These are phyloP conservation scores for Raphanus hybrid DNA, from an alignment of 441 rosid species.

Conservation along the genomic window DNA sequence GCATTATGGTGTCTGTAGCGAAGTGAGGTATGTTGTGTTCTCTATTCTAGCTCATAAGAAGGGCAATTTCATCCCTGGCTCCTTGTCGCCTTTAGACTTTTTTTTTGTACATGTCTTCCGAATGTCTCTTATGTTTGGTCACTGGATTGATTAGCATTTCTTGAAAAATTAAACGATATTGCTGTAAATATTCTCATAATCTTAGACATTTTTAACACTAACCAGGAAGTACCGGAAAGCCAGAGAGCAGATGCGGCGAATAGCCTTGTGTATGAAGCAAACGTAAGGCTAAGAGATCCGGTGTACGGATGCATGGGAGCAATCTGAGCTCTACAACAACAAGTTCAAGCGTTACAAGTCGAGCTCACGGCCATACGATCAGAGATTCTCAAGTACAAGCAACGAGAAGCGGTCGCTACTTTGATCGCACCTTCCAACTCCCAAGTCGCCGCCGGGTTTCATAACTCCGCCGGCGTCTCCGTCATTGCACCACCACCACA, in stretches of 20 bases:
- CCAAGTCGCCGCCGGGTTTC: slow-evolving; percentile 52
- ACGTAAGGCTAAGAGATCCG: no score
- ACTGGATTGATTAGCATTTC: slow-evolving; percentile 11
- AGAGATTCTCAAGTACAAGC: no score
- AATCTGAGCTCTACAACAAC: no score
- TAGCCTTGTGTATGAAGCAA: slow-evolving; percentile 65
- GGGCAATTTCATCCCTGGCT: slow-evolving; percentile 15
- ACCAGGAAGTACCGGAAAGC: slow-evolving; percentile 52
- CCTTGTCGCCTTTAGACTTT: background rate
- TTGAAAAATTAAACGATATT: background rate
- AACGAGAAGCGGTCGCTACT: slow-evolving; percentile 4
- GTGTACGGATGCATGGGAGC: no score
- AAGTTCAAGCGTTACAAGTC: no score
- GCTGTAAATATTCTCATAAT: no score
- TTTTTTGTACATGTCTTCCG: background rate
- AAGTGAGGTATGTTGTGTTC: slow-evolving; percentile 58
- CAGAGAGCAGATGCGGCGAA: slow-evolving; percentile 73
- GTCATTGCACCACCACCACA: slow-evolving; percentile 54
- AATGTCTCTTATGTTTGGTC: slow-evolving; percentile 18
- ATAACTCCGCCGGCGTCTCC: slow-evolving; percentile 61
- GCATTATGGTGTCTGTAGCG: slow-evolving; percentile 65
- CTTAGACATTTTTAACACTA: no score
- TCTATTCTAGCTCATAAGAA: slow-evolving; percentile 32
- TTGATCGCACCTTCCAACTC: slow-evolving; percentile 46
- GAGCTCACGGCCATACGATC: no score